Evolutionary conservation across 148 eudicot genomes (phyloP), one percentile per base, ranked within the genome.

Genomic region (Spergularia marina): DNA sequence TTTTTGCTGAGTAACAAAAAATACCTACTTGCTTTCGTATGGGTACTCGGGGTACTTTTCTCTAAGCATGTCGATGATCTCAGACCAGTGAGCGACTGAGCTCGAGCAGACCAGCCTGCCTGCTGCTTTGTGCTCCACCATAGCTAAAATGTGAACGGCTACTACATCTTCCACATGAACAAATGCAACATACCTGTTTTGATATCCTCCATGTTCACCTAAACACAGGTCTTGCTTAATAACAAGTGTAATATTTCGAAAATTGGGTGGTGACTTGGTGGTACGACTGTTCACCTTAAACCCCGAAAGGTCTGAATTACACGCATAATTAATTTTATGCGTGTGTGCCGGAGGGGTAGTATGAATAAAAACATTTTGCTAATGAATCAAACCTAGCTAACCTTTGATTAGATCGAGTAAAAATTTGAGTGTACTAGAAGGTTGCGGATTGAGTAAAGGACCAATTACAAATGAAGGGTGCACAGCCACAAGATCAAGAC

Each of bases 401-500:
- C 95, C 95, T 84, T 84, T 88, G 39, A 88, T 70, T 8, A 82
- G 69, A 66, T 75, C 81, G 39, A 85, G 70, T 55, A 84, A 74
- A 71, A 84, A 53, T 67, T 77, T 84, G 52, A 87, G 79, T 20
- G 96, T 89, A 75, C 96, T 91, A 51, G 91, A 84, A 40, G 92
- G 92, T 17, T 84, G 83, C 16, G 91, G 92, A 53, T 89, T 76
- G 16, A 91, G 91, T 80, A 89, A 55, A 18, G 96, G 88, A 52
- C 96, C 96, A 30, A 91, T 81, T 6, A 86, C 87, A 11, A 84
- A 89, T 57, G 96, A 85, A 14, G 96, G 96, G 65, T 87, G 88
- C 62, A 91, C 89, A 68, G 83, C 89, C 67, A 91, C 91, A 20
- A 89, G 75, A 81, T 91, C 83, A 15, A 91, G 82, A 67, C 88